phyloP scores from a whole-genome alignment of 208 protist species.

The Hexamita inflata region DNA sequence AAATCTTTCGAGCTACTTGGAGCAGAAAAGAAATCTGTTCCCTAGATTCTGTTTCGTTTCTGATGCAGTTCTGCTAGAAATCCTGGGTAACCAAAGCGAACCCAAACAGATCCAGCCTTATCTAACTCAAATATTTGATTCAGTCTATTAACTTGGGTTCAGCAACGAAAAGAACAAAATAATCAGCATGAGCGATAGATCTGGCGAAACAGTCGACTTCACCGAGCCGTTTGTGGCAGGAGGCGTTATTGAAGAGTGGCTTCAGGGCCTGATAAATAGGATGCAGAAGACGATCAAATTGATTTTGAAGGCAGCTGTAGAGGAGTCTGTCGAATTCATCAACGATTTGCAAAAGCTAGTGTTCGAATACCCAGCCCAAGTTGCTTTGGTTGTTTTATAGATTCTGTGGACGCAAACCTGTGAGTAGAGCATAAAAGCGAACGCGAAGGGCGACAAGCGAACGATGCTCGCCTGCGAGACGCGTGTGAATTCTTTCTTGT shows the following conservation, averaged over 20 bases:
- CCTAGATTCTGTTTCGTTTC: slow-evolving; percentile 95
- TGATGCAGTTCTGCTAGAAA: slow-evolving; percentile 81
- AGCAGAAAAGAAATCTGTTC: slow-evolving; percentile 83
- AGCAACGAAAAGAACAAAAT: not conserved
- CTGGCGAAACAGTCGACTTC: slow-evolving; percentile 71
- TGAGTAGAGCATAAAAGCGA: slow-evolving; percentile 80
- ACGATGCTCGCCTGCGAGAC: slow-evolving; percentile 87
- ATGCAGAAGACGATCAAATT: slow-evolving; percentile 67
- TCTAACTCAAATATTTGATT: slow-evolving; percentile 72
- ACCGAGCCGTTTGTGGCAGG: slow-evolving; percentile 61
- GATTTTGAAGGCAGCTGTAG: slow-evolving; percentile 58
- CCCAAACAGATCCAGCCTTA: slow-evolving; percentile 75
- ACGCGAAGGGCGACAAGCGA: slow-evolving; percentile 86
- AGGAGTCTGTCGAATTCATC: slow-evolving; percentile 67
- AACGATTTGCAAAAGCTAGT: slow-evolving; percentile 65
- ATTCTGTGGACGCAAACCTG: slow-evolving; percentile 89
- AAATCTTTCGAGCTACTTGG: slow-evolving; percentile 81
- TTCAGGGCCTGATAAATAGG: slow-evolving; percentile 66
- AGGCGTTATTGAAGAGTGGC: slow-evolving; percentile 80
- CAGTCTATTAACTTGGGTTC: slow-evolving; percentile 43
- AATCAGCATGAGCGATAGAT: slow-evolving; percentile 60
- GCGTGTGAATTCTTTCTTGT: slow-evolving; percentile 71
- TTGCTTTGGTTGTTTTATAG: slow-evolving; percentile 72
- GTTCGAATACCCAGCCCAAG: slow-evolving; percentile 76
- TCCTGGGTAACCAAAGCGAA: slow-evolving; percentile 78